Percentiles rank a stretch among this genome's conserved stretches.
Evolutionary conservation across 768 basidiomycete genomes (phyloP).

Genomic region (Cyclocybe aegerita): DNA sequence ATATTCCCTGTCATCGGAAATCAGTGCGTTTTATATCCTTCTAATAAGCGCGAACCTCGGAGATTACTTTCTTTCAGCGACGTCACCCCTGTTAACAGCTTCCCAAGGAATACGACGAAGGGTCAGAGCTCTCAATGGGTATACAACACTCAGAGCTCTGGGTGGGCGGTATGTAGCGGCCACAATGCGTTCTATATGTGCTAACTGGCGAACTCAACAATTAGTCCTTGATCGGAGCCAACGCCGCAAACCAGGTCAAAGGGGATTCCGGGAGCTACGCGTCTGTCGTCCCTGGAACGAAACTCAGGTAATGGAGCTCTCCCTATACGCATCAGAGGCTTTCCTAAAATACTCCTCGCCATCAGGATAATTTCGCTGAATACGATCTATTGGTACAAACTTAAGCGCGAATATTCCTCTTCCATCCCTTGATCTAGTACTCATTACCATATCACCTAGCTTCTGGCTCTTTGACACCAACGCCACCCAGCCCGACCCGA

Average conservation of each 20-base stretch:
- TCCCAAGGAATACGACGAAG: slow-evolving; percentile 46
- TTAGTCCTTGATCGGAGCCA: slow-evolving; percentile 46
- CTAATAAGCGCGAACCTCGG: neutral
- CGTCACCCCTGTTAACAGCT: slow-evolving; percentile 54
- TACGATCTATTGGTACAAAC: slow-evolving; percentile 61
- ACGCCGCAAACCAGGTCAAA: slow-evolving; percentile 41
- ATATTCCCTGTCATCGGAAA: slow-evolving; percentile 50
- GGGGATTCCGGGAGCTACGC: slow-evolving; percentile 59
- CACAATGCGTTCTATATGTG: neutral
- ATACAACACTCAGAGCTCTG: slow-evolving; percentile 48
- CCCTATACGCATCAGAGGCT: neutral
- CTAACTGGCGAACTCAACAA: neutral
- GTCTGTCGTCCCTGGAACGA: slow-evolving; percentile 44
- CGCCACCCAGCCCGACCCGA: slow-evolving; percentile 52
- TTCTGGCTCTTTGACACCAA: slow-evolving; percentile 64
- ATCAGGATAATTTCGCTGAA: slow-evolving; percentile 58
- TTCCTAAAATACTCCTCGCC: too few relatives aligned
- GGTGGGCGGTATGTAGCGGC: slow-evolving; percentile 42
- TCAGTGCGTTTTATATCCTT: slow-evolving; percentile 18
- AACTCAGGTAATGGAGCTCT: slow-evolving; percentile 36
- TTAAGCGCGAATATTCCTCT: slow-evolving; percentile 37
- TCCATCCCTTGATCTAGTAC: neutral
- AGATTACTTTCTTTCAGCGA: slow-evolving; percentile 38
- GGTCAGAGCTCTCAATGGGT: slow-evolving; percentile 50
- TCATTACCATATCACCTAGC: slow-evolving; percentile 23